Evolutionary conservation across 805 yeast genomes (phyloP), one percentile per base, ranked within the genome.

Genomic region (Clavispora vitiphila): DNA sequence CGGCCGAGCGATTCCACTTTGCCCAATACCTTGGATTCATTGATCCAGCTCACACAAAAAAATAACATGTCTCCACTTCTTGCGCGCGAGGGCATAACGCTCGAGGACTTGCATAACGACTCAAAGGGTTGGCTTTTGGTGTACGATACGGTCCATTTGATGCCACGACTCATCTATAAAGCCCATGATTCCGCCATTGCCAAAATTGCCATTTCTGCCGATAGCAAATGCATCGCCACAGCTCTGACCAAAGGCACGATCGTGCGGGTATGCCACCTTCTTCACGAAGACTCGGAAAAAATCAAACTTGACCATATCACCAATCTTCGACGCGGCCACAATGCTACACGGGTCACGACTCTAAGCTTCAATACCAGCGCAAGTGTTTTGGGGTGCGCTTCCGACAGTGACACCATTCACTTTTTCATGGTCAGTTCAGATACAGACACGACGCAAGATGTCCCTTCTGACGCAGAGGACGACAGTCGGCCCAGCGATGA

Each of bases 221-320:
- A 61, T 31, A 53, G 56, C 36, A 34, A 42, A 12, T 53, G 54
- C 15, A 60, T 70, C 8, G 72, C 72, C 3, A 64, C 73, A 2
- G 74, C 75, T 3, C 65, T 72, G 1, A 47, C 60, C 15, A 70
- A 67, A 43, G 75, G 75, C 7, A 70, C 75, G 8, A 69, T 70
- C 11, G 55, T 70, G 1, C 53, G 74, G 12, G 65, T 67, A 3
- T 60, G 61, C 43, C 60, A 57, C 42, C 39, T 64, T 7, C 35
- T 40, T 8, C 41, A 40, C 9, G 42, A 46, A 6, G 34, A 37
- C 15, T 49, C 43, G 25, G 42, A 22, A 2, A 47, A 48, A 8
- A 40, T 61, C 25, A 42, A 37, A 2, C 49, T 69, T 11, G 42
- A 53, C 11, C 65, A 57, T 32, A 62, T 65, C 15, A 59, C 55